These are phyloP conservation scores for Lunularia cruciata DNA, from an alignment of 225 moss, liverwort and hornwort genomes.

Conservation along the genomic window DNA sequence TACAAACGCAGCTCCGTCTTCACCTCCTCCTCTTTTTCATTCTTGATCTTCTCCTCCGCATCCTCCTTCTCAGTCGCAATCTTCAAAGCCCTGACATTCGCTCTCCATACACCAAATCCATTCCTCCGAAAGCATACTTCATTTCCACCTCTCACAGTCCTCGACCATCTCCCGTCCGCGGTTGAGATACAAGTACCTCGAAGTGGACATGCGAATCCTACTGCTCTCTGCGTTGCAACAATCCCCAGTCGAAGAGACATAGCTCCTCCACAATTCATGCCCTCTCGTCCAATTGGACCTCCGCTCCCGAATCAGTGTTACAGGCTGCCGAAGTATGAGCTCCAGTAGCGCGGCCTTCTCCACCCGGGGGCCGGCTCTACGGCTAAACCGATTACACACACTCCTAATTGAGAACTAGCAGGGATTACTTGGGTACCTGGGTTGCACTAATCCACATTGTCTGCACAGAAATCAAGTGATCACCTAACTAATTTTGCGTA, in stretches of 20 bases:
- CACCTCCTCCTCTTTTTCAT: not conserved
- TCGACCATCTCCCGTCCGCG: conserved; percentile 2
- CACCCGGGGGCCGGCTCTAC: too few species aligned
- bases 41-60: conserved; percentile 13
- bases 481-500: too few species aligned
- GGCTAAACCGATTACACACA: too few species aligned
- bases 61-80: conserved; percentile 25
- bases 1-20: conserved; percentile 63
- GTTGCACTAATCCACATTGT: too few species aligned
- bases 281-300: not conserved
- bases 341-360: too few species aligned
- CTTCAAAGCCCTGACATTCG: conserved; percentile 5
- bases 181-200: not conserved
- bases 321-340: too few species aligned
- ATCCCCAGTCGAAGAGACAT: conserved; percentile 16
- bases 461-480: too few species aligned
- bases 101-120: conserved; percentile 1
- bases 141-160: not conserved
- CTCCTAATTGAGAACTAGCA: too few species aligned
- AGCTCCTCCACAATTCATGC: conserved; percentile 5
- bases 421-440: too few species aligned
- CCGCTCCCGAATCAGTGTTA: too few species aligned
- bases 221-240: conserved; percentile 10
- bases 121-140: conserved; percentile 7
- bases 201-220: not conserved